Evolutionary conservation across 768 basidiomycete species (phyloP).

Genomic region (Phylloporus sp.): DNA sequence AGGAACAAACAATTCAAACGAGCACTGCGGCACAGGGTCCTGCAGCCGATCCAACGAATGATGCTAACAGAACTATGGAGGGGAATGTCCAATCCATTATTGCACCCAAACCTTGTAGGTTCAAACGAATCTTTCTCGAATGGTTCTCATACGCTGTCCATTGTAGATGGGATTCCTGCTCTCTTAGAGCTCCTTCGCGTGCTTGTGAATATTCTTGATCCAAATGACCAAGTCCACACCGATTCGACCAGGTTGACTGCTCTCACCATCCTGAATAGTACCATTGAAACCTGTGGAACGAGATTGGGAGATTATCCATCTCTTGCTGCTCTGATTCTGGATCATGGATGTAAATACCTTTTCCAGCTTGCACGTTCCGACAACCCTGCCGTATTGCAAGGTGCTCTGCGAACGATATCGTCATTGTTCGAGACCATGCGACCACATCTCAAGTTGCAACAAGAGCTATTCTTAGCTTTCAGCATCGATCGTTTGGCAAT

Average conservation of each 20-base stretch:
- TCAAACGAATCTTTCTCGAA: background rate
- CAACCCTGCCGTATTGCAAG: slow-evolving; percentile 71
- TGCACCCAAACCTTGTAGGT: slow-evolving; percentile 23
- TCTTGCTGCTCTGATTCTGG: slow-evolving; percentile 70
- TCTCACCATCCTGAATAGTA: slow-evolving; percentile 80
- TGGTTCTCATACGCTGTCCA: background rate
- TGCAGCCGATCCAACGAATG: background rate
- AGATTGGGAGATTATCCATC: slow-evolving; percentile 76
- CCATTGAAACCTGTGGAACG: slow-evolving; percentile 80
- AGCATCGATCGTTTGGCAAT: slow-evolving; percentile 86
- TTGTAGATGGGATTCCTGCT: slow-evolving; percentile 82
- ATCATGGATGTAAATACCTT: slow-evolving; percentile 92
- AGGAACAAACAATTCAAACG: slow-evolving; percentile 6
- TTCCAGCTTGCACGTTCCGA: slow-evolving; percentile 96
- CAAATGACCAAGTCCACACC: slow-evolving; percentile 91
- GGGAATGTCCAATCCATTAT: slow-evolving; percentile 32
- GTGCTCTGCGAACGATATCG: slow-evolving; percentile 79
- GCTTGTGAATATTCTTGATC: slow-evolving; percentile 92
- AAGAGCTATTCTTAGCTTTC: slow-evolving; percentile 93
- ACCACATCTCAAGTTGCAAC: slow-evolving; percentile 83
- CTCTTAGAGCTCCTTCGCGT: slow-evolving; percentile 91
- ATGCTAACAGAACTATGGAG: slow-evolving; percentile 11
- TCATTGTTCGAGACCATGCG: slow-evolving; percentile 88
- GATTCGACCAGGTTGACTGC: slow-evolving; percentile 92
- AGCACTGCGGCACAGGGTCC: background rate